Conservation (phyloP, 306 rosid genomes). For the Quercus engelmannii region DNA sequence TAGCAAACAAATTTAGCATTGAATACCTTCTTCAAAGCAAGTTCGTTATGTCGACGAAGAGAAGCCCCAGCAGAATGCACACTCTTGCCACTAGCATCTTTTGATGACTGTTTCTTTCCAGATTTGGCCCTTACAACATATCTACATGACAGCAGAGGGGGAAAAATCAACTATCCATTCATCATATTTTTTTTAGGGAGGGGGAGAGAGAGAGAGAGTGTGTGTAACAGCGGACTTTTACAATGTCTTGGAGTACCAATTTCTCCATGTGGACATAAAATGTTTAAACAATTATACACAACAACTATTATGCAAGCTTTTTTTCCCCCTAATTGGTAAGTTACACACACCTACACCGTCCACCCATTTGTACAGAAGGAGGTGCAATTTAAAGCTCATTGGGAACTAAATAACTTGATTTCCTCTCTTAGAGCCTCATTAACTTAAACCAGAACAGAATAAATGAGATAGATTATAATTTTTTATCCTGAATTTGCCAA, state of each 20-base stretch:
- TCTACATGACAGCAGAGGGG: slow-evolving; percentile 40
- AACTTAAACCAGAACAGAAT: too few species aligned
- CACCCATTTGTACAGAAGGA: background rate
- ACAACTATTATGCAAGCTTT: background rate
- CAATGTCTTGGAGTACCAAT: background rate
- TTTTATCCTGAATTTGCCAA: too few species aligned
- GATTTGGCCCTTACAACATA: slow-evolving; percentile 95
- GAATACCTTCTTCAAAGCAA: slow-evolving; percentile 78
- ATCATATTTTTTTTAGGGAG: background rate
- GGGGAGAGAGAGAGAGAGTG: background rate
- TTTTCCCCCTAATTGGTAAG: background rate
- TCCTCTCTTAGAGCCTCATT: too few species aligned
- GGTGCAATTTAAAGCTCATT: background rate
- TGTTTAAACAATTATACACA: background rate
- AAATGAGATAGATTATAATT: too few species aligned
- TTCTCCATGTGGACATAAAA: background rate
- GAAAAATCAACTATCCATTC: background rate
- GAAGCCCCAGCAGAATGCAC: slow-evolving; percentile 94
- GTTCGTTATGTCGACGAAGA: slow-evolving; percentile 84
- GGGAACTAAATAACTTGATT: too few species aligned
- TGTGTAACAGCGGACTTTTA: background rate
- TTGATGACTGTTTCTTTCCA: slow-evolving; percentile 86
- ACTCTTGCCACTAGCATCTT: slow-evolving; percentile 81
- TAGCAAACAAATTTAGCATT: background rate
- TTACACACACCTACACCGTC: background rate